Evolutionary conservation across 2,329 filamentous ascomycete genomes (phyloP).

Genomic region (Ceratocystis cubensis): DNA sequence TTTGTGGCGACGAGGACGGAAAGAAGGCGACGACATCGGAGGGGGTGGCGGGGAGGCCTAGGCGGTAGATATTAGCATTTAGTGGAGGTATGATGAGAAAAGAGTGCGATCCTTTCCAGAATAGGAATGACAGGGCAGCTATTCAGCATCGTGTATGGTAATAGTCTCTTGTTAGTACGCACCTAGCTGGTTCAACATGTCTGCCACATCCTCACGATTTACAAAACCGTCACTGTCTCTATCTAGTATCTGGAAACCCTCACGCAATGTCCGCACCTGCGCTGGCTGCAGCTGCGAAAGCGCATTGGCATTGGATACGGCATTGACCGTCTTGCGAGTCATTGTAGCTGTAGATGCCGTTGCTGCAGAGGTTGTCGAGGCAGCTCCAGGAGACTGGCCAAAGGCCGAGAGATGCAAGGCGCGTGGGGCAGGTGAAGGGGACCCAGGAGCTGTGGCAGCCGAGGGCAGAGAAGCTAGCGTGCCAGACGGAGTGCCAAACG

Average conservation of each 20-base stretch:
- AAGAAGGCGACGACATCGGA: slow-evolving; percentile 73
- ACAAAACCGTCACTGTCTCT: slow-evolving; percentile 75
- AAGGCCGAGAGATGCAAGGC: slow-evolving; percentile 10
- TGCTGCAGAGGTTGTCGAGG: slow-evolving; percentile 13
- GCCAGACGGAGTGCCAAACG: slow-evolving; percentile 16
- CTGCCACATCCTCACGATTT: slow-evolving; percentile 67
- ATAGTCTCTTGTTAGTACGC: slow-evolving; percentile 21
- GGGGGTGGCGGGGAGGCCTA: slow-evolving; percentile 60
- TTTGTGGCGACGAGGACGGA: slow-evolving; percentile 55
- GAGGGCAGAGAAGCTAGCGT: neutral
- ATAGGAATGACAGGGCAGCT: no score
- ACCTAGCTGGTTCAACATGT: slow-evolving; percentile 81
- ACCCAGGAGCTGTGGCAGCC: slow-evolving; percentile 1
- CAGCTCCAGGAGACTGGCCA: slow-evolving; percentile 9
- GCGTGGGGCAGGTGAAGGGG: slow-evolving; percentile 8
- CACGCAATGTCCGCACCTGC: slow-evolving; percentile 75
- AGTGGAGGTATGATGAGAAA: neutral
- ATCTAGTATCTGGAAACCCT: slow-evolving; percentile 89
- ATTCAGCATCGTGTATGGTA: no score
- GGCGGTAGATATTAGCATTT: slow-evolving; percentile 19
- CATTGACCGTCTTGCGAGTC: slow-evolving; percentile 18
- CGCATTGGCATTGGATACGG: slow-evolving; percentile 36
- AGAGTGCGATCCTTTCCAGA: neutral
- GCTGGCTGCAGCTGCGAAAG: slow-evolving; percentile 64
- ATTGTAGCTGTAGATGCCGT: slow-evolving; percentile 15